Evolutionary conservation across 2,329 filamentous ascomycete genomes (phyloP), one percentile per base, ranked within the genome.

Genomic region (Hypoxylon sp.): DNA sequence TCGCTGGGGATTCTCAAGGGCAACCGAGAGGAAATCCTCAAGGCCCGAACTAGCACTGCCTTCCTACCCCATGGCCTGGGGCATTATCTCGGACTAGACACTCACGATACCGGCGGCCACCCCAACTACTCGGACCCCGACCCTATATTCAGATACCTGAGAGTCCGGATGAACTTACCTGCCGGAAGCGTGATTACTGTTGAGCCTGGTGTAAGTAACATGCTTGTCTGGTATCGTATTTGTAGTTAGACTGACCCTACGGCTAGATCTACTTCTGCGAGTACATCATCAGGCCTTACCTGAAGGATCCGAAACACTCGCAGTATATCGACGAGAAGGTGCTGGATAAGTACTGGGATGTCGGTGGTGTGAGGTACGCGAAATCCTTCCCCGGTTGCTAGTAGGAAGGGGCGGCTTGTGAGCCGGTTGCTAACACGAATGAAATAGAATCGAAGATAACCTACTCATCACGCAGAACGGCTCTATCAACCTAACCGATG

Each of bases 21-120:
- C 8, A 82, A 87, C 65, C 85, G 85, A 60, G 85, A 90, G 16
- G 93, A 93, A 71, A 91, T 97, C 22, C 86, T 96, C 65, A 85
- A 88, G 70, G 88, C 87, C 44, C 85, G 93, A 58, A 92, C 93
- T n/a, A 95, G 91, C 73, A 89, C 91, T 22, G 94, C 93, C 1
- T 97, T 97, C 82, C 92, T 97, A 75, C 94, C 94, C 0, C 94
- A 97, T 76, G 94, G 94, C 0, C 81, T 97, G 0, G 94, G 94
- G 0, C 94, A 97, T 78, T 95, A 97, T 76, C 82, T 97, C 8
- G 94, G 94, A 67, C 90, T 97, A 85, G 94, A 97, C 76, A 96
- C 93, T 1, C 94, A 97, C 77, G 94, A 97, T 74, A 91, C 89
- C 0, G 91, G 91, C 65, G 92, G 92, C 20, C 89, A 93, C 76